These are phyloP conservation scores for Calycina marina DNA, from an alignment of 2,329 filamentous ascomycete genomes.

Conservation along the genomic window DNA sequence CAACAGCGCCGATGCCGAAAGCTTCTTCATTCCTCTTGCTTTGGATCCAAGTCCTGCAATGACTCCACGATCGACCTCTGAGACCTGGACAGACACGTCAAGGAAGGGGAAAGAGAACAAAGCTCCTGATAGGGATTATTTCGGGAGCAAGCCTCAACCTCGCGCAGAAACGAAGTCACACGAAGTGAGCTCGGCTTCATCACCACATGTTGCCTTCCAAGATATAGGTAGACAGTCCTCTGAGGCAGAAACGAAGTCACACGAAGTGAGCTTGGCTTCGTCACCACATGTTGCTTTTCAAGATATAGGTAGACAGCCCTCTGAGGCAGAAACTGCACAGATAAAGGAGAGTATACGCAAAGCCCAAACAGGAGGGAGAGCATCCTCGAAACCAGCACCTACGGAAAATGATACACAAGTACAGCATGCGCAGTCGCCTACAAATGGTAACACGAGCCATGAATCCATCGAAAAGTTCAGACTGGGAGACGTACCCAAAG, in stretches of 20 bases:
- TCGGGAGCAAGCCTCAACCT: conserved; percentile 29
- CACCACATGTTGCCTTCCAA: conserved; percentile 85
- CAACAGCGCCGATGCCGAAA: conserved; percentile 27
- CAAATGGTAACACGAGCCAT: conserved; percentile 22
- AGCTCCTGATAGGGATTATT: conserved; percentile 40
- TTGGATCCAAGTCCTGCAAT: conserved; percentile 47
- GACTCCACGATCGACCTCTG: conserved; percentile 39
- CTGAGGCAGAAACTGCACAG: conserved; percentile 41
- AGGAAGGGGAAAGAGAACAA: conserved; percentile 25
- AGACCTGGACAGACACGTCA: conserved; percentile 29
- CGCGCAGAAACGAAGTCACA: conserved; percentile 8
- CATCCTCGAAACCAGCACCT: conserved; percentile 15
- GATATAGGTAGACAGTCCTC: conserved; percentile 60
- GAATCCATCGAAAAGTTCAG: conserved; percentile 48
- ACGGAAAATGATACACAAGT: conserved; percentile 16
- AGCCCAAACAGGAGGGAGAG: conserved; percentile 16
- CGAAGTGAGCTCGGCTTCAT: conserved; percentile 32
- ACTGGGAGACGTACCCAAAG: conserved; percentile 66
- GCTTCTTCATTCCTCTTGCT: conserved; percentile 64
- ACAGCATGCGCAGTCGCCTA: conserved; percentile 18
- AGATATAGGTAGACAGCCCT: conserved; percentile 58
- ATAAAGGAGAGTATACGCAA: conserved; percentile 32
- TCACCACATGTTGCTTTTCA: conserved; percentile 90
- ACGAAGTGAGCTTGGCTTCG: no score
- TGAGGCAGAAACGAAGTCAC: conserved; percentile 44